Evolutionary conservation across 2,329 filamentous ascomycete genomes (phyloP), one percentile per base, ranked within the genome.

Genomic region (Apiospora aurea): DNA sequence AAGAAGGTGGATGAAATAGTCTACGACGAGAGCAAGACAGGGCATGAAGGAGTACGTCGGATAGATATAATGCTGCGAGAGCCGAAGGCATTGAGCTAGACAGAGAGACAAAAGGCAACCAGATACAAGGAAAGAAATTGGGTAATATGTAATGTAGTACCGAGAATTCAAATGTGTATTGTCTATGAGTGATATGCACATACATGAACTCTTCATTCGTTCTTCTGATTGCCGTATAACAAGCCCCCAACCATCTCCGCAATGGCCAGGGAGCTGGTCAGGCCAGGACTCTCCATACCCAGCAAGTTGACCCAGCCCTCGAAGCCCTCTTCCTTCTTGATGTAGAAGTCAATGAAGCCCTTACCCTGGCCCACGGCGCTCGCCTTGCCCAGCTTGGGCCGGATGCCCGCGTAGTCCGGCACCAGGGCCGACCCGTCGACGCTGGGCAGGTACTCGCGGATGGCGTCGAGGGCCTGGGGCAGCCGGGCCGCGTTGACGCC

Each of bases 281-380:
- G 83, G 5, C 96, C 96, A 0, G 96, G 96, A 81, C 94, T 97
- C 85, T 98, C 96, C 76, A 98, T 98, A 0, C 95, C 96, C 76
- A 98, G 79, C 75, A 98, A 80, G 84, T 98, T 98, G 11, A 98
- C 88, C 88, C 96, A 98, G 1, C 94, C 95, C 1, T 88, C 83
- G 77, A 89, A 95, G 0, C 93, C 95, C 1, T 94, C 88, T 82
- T 97, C 95, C 76, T 88, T 89, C 73, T 87, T 82, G 66, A 99
- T 92, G 21, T 94, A 86, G 79, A 99, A 98, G 81, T 99, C 96
- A 74, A 92, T 87, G 78, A 97, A 97, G 0, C 89, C 91, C 74
- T 89, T 88, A 26, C 88, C 89, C n/a, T 83, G 84, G 38, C 86
- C 90, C 18, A 92, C 91, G 0, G 90, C 90, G 13, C 89, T 85